A percentile compares a stretch with the other conserved stretches of the same genome.
Conservation (phyloP, 2,329 filamentous ascomycete genomes). For the Monilinia vaccinii-corymbosi region DNA sequence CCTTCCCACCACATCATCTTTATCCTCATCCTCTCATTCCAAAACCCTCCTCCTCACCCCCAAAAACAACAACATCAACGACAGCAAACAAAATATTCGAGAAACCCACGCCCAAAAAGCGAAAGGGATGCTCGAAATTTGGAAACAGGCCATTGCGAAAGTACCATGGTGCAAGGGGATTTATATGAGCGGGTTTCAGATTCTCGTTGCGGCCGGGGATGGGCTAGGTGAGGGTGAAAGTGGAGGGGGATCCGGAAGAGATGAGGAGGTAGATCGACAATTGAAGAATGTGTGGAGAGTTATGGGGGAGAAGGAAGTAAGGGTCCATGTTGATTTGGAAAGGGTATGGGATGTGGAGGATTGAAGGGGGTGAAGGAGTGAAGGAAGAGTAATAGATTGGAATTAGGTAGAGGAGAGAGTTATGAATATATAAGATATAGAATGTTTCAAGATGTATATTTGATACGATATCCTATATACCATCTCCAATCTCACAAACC, state of each 20-base stretch:
- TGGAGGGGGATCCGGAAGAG: slow-evolving; percentile 32
- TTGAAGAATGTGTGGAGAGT: slow-evolving; percentile 44
- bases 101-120: background rate
- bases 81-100: background rate
- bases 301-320: slow-evolving; percentile 51
- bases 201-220: slow-evolving; percentile 14
- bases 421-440: no score
- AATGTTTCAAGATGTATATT: no score
- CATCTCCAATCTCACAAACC: no score
- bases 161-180: slow-evolving; percentile 57
- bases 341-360: slow-evolving; percentile 20
- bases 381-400: no score
- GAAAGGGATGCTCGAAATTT: slow-evolving; percentile 35
- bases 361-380: background rate
- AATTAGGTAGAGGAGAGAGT: no score
- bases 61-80: background rate
- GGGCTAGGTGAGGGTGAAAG: slow-evolving; percentile 16
- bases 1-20: slow-evolving; percentile 4
- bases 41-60: background rate
- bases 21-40: background rate
- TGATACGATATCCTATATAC: no score
- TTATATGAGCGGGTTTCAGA: slow-evolving; percentile 46
- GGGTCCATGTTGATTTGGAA: slow-evolving; percentile 47
- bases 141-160: slow-evolving; percentile 44
- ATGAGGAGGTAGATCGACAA: background rate